A percentile compares a stretch with the other conserved stretches of the same genome.
Conservation (phyloP, 2,329 filamentous ascomycete species). For the Colletotrichum orbiculare region DNA sequence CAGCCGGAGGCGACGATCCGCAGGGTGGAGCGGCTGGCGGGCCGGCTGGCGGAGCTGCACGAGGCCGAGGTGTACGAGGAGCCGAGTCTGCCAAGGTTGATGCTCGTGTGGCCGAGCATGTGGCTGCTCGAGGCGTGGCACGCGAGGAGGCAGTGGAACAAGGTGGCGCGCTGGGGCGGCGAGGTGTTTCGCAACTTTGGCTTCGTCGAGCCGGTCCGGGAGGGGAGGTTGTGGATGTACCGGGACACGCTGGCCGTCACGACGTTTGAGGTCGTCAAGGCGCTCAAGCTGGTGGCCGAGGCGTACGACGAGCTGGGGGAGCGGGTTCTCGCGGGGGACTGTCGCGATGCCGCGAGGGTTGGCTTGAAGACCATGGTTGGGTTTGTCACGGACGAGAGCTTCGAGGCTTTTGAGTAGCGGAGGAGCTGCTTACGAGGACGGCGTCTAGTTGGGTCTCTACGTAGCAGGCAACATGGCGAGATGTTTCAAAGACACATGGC, state of each 20-base stretch:
- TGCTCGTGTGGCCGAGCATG: constrained; percentile 49
- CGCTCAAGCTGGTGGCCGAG: constrained; percentile 44
- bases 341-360: constrained; percentile 43
- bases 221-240: constrained; percentile 42
- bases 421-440: background rate
- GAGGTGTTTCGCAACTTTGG: constrained; percentile 50
- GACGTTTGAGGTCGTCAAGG: constrained; percentile 49
- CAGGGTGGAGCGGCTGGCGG: constrained; percentile 44
- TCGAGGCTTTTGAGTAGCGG: constrained; percentile 22
- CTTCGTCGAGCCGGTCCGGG: constrained; percentile 40
- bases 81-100: constrained; percentile 45
- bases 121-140: constrained; percentile 49
- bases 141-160: constrained; percentile 46
- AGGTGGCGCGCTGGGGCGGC: constrained; percentile 44
- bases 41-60: constrained; percentile 46
- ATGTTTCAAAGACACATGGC: too few species aligned
- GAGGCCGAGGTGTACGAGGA: constrained; percentile 45
- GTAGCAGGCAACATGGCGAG: too few species aligned
- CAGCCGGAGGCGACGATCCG: constrained; percentile 47
- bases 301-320: constrained; percentile 45
- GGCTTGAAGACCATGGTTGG: constrained; percentile 47
- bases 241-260: constrained; percentile 41
- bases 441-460: background rate
- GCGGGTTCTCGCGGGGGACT: constrained; percentile 41
- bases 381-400: constrained; percentile 43